Conservation (phyloP, 495 filamentous ascomycete genomes). For the Cladorrhinum samala region DNA sequence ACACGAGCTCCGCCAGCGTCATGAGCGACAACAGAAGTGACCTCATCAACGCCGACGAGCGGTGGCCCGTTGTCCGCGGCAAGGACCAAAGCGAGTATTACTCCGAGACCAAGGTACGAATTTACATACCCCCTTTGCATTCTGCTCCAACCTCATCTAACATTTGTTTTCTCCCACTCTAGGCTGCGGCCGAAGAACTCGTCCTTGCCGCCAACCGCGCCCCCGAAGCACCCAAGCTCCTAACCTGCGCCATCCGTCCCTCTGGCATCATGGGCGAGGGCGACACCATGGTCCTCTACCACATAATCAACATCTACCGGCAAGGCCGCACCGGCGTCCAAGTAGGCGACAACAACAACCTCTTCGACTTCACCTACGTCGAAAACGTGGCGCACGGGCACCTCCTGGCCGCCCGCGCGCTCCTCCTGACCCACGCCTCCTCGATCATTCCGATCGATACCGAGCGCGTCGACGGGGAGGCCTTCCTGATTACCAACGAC, state of each 20-base stretch:
- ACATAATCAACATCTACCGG: constrained; percentile 59
- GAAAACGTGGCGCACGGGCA: constrained; percentile 72
- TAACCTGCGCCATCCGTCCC: constrained; percentile 77
- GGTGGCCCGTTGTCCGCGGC: constrained; percentile 70
- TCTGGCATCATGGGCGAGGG: constrained; percentile 90
- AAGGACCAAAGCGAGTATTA: constrained; percentile 80
- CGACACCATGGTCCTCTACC: constrained; percentile 59
- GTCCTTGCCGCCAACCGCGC: constrained; percentile 79
- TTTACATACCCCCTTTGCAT: too few relatives aligned
- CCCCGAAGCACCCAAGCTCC: constrained; percentile 50
- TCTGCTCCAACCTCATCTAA: background rate
- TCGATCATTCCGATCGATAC: constrained; percentile 57
- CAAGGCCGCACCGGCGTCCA: constrained; percentile 70
- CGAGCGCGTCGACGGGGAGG: constrained; percentile 85
- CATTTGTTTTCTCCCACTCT: constrained; percentile 1
- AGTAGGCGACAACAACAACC: constrained; percentile 80
- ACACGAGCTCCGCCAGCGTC: constrained; percentile 86
- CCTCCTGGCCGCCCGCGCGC: constrained; percentile 62
- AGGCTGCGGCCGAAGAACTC: constrained; percentile 81
- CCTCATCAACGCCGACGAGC: constrained; percentile 84
- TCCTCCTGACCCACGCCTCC: constrained; percentile 54
- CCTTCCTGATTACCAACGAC: constrained; percentile 94
- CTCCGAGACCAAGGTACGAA: constrained; percentile 80
- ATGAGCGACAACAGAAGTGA: constrained; percentile 75
- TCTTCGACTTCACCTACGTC: constrained; percentile 81